phyloP scores from a whole-genome alignment of 2,329 filamentous ascomycete genomes.

The Camillea tinctor region DNA sequence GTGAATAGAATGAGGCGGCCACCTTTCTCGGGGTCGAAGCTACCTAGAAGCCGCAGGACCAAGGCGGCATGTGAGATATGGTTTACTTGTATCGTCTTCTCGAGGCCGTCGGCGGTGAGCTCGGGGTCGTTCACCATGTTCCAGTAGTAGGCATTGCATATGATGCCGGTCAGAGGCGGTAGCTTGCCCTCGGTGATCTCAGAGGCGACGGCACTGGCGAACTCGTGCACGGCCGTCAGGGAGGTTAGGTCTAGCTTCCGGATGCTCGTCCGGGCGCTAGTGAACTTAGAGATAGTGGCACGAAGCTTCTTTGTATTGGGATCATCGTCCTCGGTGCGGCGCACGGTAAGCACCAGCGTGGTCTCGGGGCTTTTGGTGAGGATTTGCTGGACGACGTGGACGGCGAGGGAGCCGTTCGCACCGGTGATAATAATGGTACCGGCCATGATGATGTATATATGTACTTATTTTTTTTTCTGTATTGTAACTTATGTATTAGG shows the following conservation, averaged over 20 bases:
- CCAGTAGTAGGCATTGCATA: slow-evolving; percentile 42
- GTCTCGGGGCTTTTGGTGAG: slow-evolving; percentile 19
- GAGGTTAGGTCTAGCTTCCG: slow-evolving; percentile 36
- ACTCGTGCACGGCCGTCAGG: slow-evolving; percentile 35
- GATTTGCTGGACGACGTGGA: slow-evolving; percentile 20
- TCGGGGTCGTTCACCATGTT: slow-evolving; percentile 33
- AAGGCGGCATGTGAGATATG: slow-evolving; percentile 39
- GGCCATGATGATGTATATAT: slow-evolving; percentile 19
- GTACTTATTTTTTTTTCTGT: too few relatives aligned
- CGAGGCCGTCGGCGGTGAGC: slow-evolving; percentile 36
- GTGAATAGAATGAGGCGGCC: slow-evolving; percentile 28
- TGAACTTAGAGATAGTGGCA: slow-evolving; percentile 23
- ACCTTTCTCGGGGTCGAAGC: slow-evolving; percentile 59
- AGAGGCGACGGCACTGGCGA: slow-evolving; percentile 28
- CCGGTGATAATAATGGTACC: slow-evolving; percentile 38
- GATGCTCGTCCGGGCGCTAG: slow-evolving; percentile 38
- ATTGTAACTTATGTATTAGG: too few relatives aligned
- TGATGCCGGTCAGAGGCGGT: slow-evolving; percentile 34
- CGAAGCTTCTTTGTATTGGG: slow-evolving; percentile 30
- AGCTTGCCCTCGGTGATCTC: slow-evolving; percentile 30
- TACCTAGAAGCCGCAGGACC: slow-evolving; percentile 46
- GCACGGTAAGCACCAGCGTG: slow-evolving; percentile 34
- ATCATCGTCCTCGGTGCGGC: slow-evolving; percentile 30
- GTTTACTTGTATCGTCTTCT: slow-evolving; percentile 40
- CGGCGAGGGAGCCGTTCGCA: slow-evolving; percentile 38